A percentile compares a stretch with the other conserved stretches of the same genome.
These are phyloP conservation scores for Metschnikowia santaceciliae DNA, from an alignment of 805 yeast genomes.

Conservation along the genomic window DNA sequence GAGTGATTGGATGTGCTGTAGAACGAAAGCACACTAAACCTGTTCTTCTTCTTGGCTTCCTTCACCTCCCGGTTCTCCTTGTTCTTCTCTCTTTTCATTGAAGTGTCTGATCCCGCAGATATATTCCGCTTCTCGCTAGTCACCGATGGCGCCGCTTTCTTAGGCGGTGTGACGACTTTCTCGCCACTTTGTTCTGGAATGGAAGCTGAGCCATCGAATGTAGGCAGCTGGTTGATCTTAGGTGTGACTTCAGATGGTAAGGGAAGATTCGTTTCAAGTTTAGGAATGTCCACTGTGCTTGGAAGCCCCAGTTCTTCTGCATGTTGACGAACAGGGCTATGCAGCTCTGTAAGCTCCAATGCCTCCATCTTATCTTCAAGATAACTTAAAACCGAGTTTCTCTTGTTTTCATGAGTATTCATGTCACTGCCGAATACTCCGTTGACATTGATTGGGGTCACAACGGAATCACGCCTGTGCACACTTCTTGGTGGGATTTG, in stretches of 20 bases:
- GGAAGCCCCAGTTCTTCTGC: constrained; percentile 5
- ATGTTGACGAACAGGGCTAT: constrained; percentile 20
- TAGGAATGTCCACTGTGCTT: constrained; percentile 11
- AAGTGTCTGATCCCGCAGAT: constrained; percentile 3
- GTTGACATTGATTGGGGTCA: constrained; percentile 41
- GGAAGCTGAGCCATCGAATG: constrained; percentile 17
- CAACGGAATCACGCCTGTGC: constrained; percentile 29
- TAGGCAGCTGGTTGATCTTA: constrained; percentile 29
- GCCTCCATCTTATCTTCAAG: constrained; percentile 44
- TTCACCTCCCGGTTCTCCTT: constrained; percentile 22
- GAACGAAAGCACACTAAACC: constrained; percentile 43
- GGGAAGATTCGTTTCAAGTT: constrained; percentile 15
- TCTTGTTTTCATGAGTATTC: constrained; percentile 27
- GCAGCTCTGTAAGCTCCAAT: constrained; percentile 33
- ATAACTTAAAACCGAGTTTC: constrained; percentile 39
- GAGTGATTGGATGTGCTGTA: constrained; percentile 34
- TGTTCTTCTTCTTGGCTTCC: constrained; percentile 33
- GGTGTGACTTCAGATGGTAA: constrained; percentile 22
- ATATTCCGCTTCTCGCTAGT: background rate
- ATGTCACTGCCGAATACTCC: constrained; percentile 34
- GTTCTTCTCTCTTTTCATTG: constrained; percentile 7
- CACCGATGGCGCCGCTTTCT: constrained; percentile 5
- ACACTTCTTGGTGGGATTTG: constrained; percentile 11
- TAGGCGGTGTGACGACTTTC: background rate
- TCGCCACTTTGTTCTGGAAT: background rate